Conservation (phyloP, 495 filamentous ascomycete species). For the Penicillium roqueforti region DNA sequence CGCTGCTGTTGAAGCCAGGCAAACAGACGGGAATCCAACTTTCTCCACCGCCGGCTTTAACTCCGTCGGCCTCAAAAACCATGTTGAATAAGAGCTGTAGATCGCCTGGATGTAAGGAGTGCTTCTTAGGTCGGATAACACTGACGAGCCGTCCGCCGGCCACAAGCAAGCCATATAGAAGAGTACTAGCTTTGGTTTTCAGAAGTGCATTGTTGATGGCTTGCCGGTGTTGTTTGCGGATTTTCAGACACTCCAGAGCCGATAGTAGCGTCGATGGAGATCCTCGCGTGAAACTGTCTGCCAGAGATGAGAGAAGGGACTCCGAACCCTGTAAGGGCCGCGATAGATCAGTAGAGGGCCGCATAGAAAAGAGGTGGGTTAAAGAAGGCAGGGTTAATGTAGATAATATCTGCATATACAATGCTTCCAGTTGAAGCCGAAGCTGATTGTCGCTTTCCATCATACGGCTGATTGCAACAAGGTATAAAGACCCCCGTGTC, state of each 20-base stretch:
- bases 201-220: conserved; percentile 82
- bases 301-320: conserved; percentile 80
- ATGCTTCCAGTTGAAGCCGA: conserved; percentile 78
- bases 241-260: conserved; percentile 81
- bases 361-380: conserved; percentile 80
- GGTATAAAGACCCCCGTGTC: conserved; percentile 79
- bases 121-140: conserved; percentile 88
- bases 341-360: conserved; percentile 86
- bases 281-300: conserved; percentile 90
- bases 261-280: conserved; percentile 85
- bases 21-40: conserved; percentile 97
- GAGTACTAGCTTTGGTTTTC: conserved; percentile 63
- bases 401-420: conserved; percentile 97
- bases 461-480: conserved; percentile 87
- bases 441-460: conserved; percentile 89
- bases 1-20: conserved; percentile 93
- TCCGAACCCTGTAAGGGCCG: conserved; percentile 94
- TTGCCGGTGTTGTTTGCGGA: conserved; percentile 82
- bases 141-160: conserved; percentile 92
- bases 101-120: conserved; percentile 93
- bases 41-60: conserved; percentile 86
- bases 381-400: conserved; percentile 90
- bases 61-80: conserved; percentile 91
- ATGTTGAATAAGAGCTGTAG: conserved; percentile 98
- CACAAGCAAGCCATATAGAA: conserved; percentile 92